Conservation (phyloP, 768 basidiomycete species). For the Lentinula sp. region DNA sequence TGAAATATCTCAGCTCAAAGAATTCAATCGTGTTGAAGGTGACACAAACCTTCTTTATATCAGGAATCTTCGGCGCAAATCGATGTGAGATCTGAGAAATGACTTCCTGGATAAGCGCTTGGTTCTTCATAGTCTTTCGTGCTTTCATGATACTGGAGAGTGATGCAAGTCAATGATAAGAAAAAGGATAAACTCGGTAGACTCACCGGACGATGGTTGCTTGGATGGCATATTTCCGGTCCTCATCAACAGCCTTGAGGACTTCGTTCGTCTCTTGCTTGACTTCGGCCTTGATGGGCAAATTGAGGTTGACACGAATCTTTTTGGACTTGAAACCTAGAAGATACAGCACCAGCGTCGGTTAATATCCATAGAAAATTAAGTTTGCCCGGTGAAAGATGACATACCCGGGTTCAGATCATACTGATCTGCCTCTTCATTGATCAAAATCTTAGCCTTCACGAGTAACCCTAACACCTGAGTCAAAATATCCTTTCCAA, state of each 20-base stretch:
- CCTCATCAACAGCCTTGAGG: conserved; percentile 92
- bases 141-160: conserved; percentile 84
- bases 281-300: conserved; percentile 90
- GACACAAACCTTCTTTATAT: conserved; percentile 88
- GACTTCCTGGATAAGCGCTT: conserved; percentile 83
- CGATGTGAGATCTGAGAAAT: conserved; percentile 84
- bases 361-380: too few relatives aligned
- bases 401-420: conserved; percentile 73
- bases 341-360: neutral
- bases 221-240: conserved; percentile 94
- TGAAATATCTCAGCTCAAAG: conserved; percentile 9
- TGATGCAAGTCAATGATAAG: neutral
- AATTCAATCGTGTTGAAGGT: neutral
- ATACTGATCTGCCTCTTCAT: conserved; percentile 85
- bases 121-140: conserved; percentile 92
- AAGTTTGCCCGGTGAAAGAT: too few relatives aligned
- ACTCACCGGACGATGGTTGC: conserved; percentile 82
- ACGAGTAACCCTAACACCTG: conserved; percentile 67
- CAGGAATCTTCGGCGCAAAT: conserved; percentile 89
- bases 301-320: conserved; percentile 86
- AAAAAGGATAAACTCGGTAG: neutral
- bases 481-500: conserved; percentile 74
- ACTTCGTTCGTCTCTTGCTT: conserved; percentile 89
- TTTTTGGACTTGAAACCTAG: conserved; percentile 90
- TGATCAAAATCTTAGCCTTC: conserved; percentile 86